Percentiles rank a stretch among this genome's conserved stretches.
phyloP scores from a whole-genome alignment of 176 grass and related monocot species.

The Hsuehochloa calcarea region DNA sequence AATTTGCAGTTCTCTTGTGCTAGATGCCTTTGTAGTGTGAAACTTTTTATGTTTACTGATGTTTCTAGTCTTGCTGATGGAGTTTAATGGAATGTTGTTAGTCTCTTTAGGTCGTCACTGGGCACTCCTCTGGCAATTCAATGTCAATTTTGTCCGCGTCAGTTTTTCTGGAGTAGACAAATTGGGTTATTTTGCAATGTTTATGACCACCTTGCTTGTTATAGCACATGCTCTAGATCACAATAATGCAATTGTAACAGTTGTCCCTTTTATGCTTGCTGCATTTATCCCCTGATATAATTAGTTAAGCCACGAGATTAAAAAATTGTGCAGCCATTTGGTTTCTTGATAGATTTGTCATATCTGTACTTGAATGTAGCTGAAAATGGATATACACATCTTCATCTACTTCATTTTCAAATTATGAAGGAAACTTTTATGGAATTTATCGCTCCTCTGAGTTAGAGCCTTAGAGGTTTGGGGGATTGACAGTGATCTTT shows the following conservation, averaged over 20 bases:
- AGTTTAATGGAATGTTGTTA: background rate
- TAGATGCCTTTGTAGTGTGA: background rate
- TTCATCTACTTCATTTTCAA: conserved; percentile 13
- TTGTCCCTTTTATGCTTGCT: background rate
- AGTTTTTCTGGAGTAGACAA: background rate
- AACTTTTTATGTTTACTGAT: background rate
- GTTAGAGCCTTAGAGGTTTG: background rate
- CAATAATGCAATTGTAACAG: background rate
- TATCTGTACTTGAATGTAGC: conserved; percentile 2
- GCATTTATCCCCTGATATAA: background rate
- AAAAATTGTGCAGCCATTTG: background rate
- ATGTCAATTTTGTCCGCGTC: background rate
- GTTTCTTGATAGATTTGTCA: conserved; percentile 11
- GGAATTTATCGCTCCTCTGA: background rate
- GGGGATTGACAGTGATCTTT: background rate
- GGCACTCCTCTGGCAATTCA: background rate
- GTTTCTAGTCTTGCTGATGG: background rate
- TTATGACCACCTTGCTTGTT: background rate
- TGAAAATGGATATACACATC: conserved; percentile 12
- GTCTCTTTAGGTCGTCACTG: background rate
- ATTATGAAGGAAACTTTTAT: background rate
- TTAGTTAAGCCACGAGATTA: background rate
- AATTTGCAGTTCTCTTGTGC: background rate
- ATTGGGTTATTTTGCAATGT: background rate
- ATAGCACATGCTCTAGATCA: background rate